phyloP scores from a whole-genome alignment of 2,329 filamentous ascomycete genomes.

The Parafenestella ontariensis region DNA sequence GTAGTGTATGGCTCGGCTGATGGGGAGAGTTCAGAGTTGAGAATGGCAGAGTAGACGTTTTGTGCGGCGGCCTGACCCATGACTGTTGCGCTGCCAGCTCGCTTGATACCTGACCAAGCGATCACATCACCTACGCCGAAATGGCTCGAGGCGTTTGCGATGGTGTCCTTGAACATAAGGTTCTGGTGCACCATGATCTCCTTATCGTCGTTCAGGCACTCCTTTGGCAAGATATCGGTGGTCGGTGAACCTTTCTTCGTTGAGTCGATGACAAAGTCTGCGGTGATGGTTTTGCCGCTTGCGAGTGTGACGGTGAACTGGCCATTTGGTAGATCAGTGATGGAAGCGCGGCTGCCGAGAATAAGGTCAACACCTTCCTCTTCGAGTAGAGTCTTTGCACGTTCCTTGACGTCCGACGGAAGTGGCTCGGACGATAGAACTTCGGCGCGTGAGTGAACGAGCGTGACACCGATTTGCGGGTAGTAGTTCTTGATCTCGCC shows the following conservation, averaged over 20 bases:
- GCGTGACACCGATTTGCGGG: conserved; percentile 70
- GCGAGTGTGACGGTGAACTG: conserved; percentile 54
- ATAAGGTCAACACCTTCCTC: conserved; percentile 71
- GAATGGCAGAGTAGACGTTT: conserved; percentile 58
- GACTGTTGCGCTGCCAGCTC: conserved; percentile 77
- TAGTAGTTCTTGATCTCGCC: conserved; percentile 75
- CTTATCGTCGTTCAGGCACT: conserved; percentile 67
- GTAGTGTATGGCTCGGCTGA: conserved; percentile 23
- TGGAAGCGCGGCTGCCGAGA: conserved; percentile 65
- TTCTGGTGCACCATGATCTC: conserved; percentile 67
- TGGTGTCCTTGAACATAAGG: conserved; percentile 61
- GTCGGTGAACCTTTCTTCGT: conserved; percentile 69
- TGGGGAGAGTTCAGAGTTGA: conserved; percentile 39
- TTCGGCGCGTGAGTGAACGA: conserved; percentile 74
- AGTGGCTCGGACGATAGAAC: conserved; percentile 77
- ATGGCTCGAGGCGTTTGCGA: conserved; percentile 67
- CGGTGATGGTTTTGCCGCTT: conserved; percentile 58
- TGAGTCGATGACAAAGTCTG: conserved; percentile 73
- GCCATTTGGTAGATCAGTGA: conserved; percentile 34
- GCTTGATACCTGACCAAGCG: conserved; percentile 79
- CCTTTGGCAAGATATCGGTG: conserved; percentile 66
- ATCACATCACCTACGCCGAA: conserved; percentile 75
- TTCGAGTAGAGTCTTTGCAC: conserved; percentile 63
- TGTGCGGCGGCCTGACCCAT: conserved; percentile 71
- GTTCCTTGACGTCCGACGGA: conserved; percentile 72